A percentile compares a stretch with the other conserved stretches of the same genome.
Conservation (phyloP, 1,139 yeast species). For the Pichia sp. region DNA sequence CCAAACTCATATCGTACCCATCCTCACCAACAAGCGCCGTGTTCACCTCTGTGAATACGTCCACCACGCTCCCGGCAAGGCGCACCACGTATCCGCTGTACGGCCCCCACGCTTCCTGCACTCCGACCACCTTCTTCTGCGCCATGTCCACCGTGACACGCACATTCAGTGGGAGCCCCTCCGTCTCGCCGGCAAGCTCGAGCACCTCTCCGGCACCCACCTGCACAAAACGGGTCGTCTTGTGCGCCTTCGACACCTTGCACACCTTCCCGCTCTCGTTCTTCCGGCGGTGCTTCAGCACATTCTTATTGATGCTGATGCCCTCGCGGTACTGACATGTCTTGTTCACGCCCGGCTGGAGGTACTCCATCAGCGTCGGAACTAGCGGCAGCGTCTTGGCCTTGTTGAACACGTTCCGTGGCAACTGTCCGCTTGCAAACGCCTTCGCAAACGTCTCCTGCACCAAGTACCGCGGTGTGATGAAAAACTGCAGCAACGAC, state of each 20-base stretch:
- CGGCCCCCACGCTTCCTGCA: constrained; percentile 61
- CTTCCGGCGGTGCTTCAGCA: constrained; percentile 39
- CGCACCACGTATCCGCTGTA: constrained; percentile 78
- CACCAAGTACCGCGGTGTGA: constrained; percentile 81
- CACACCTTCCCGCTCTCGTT: constrained; percentile 39
- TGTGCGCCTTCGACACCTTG: constrained; percentile 44
- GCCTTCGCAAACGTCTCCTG: constrained; percentile 40
- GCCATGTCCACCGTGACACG: constrained; percentile 75
- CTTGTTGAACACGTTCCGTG: constrained; percentile 49
- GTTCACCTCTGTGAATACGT: constrained; percentile 62
- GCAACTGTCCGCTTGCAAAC: constrained; percentile 37
- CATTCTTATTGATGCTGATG: constrained; percentile 53
- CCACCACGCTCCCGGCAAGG: constrained; percentile 54
- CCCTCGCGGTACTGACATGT: constrained; percentile 55
- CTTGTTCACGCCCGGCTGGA: constrained; percentile 35
- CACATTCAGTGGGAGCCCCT: constrained; percentile 58
- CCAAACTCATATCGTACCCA: constrained; percentile 68
- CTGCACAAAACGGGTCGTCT: constrained; percentile 67
- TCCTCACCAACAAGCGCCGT: constrained; percentile 28
- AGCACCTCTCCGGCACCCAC: constrained; percentile 29
- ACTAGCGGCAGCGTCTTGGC: constrained; percentile 71
- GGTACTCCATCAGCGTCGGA: constrained; percentile 54
- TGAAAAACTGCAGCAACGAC: constrained; percentile 68
- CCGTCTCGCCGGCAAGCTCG: background rate
- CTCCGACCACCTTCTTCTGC: constrained; percentile 62